A percentile compares a stretch with the other conserved stretches of the same genome.
Conservation (phyloP, 2,329 filamentous ascomycete genomes). For the Hymenoscyphus albidus region DNA sequence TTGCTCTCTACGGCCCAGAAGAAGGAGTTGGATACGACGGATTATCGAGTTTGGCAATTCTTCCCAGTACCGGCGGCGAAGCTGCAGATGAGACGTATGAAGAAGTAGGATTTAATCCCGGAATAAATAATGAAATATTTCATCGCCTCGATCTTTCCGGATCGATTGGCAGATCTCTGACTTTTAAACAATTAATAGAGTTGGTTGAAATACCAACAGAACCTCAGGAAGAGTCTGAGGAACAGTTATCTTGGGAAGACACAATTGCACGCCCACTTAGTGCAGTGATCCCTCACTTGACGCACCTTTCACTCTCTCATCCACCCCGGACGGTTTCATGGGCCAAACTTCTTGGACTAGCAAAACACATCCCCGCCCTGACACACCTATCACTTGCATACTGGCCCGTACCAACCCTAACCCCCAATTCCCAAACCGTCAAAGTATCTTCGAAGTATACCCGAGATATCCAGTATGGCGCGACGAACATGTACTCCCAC, state of each 20-base stretch:
- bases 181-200: constrained; percentile 49
- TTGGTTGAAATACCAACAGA: constrained; percentile 38
- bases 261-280: constrained; percentile 22
- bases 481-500: constrained; percentile 56
- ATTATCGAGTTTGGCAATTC: constrained; percentile 45
- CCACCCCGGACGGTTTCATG: constrained; percentile 45
- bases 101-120: constrained; percentile 6
- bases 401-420: constrained; percentile 59
- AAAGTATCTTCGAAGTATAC: constrained; percentile 44
- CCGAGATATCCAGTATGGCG: constrained; percentile 48
- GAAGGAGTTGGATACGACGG: constrained; percentile 49
- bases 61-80: constrained; percentile 32
- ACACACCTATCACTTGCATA: constrained; percentile 60
- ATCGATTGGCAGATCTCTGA: constrained; percentile 48
- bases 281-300: constrained; percentile 49
- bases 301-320: constrained; percentile 55
- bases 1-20: constrained; percentile 43
- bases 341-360: constrained; percentile 55
- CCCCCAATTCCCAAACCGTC: constrained; percentile 48
- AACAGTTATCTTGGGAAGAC: constrained; percentile 29
- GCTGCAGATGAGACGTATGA: constrained; percentile 10
- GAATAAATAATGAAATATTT: constrained; percentile 44
- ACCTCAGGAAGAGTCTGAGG: constrained; percentile 9
- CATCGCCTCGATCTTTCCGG: constrained; percentile 52
- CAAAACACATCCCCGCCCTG: constrained; percentile 48